A percentile compares a stretch with the other conserved stretches of the same genome.
These are phyloP conservation scores for Podospora bellae-mahoneyi DNA, from an alignment of 495 filamentous ascomycete genomes.

Conservation along the genomic window DNA sequence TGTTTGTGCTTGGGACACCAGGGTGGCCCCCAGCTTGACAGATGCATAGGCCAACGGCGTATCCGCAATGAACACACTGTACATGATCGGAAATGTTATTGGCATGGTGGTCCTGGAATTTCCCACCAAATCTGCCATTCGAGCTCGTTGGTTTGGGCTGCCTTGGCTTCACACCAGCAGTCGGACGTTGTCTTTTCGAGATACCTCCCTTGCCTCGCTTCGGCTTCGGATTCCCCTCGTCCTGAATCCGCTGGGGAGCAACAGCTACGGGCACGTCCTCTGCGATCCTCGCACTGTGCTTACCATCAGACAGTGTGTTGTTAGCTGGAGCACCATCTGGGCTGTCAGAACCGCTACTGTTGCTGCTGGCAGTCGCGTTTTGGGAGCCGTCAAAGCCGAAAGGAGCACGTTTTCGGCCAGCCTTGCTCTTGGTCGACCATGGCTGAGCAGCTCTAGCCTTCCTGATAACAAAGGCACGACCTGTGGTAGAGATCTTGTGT, in stretches of 20 bases:
- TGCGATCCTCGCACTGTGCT: background rate
- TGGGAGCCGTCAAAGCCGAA: background rate
- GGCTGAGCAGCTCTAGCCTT: constrained; percentile 22
- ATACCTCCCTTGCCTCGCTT: background rate
- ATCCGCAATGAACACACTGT: background rate
- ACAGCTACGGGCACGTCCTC: background rate
- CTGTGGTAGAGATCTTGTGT: constrained; percentile 21
- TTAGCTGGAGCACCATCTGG: background rate
- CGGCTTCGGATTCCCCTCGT: background rate
- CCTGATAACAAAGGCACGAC: constrained; percentile 23
- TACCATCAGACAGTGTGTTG: background rate
- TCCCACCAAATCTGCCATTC: background rate
- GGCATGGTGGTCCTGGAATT: too few relatives aligned
- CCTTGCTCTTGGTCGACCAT: constrained; percentile 24
- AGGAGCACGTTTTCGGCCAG: background rate
- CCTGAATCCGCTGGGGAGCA: too few relatives aligned
- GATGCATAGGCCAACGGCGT: background rate
- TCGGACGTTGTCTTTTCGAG: background rate
- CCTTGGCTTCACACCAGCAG: background rate
- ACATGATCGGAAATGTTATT: background rate
- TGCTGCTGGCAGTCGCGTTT: background rate
- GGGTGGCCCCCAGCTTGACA: constrained; percentile 1
- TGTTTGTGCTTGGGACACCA: background rate
- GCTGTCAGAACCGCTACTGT: background rate
- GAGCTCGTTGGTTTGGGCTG: background rate